Evolutionary conservation across 2,329 filamentous ascomycete species (phyloP), one percentile per base, ranked within the genome.

Genomic region (Exophiala lecanii-corni): DNA sequence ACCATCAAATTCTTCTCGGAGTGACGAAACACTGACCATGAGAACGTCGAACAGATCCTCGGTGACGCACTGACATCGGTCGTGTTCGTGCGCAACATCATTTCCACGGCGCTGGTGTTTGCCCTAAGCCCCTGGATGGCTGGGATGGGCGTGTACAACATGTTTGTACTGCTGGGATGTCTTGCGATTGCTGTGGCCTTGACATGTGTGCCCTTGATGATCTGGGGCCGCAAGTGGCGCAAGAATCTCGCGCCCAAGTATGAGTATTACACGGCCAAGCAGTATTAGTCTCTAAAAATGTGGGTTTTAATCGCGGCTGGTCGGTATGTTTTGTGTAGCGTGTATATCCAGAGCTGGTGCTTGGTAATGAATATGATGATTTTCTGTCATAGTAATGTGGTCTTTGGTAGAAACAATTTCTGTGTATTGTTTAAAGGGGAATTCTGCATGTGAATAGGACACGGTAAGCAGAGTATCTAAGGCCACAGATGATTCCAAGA

Each of bases 51-150:
- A 31, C 47, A 73, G 61, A 69, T 75, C 26, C 61, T 74, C 30
- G 70, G 65, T 4, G 70, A 74, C 43, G 64, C 69, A 0, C 55
- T 75, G 4, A 68, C 72, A 3, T 65, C 58, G 0, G 58, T 75
- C 1, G 67, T 68, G 0, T 66, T 74, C 41, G 54, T 68, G 9
- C 65, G 71, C 0, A 74, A 74, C 38, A 41, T 60, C 2, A 61
- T 73, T 32, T 60, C 61, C 13, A 70, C 66, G 2, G 59, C 64
- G 12, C 65, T 74, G 32, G 63, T 73, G n/a, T 74, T 74, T 47
- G 65, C 64, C 1, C 57, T 73, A 17, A 58, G 63, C 0, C 64
- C 67, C 1, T 73, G 71, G 66, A 61, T 64, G 7, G 53, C 59
- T 9, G 44, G 36, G 2, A 47, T 68, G 17, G 67, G 67, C 5